Evolutionary conservation across 768 basidiomycete species (phyloP), one percentile per base, ranked within the genome.

Genomic region (Macrolepiota fuliginosa): DNA sequence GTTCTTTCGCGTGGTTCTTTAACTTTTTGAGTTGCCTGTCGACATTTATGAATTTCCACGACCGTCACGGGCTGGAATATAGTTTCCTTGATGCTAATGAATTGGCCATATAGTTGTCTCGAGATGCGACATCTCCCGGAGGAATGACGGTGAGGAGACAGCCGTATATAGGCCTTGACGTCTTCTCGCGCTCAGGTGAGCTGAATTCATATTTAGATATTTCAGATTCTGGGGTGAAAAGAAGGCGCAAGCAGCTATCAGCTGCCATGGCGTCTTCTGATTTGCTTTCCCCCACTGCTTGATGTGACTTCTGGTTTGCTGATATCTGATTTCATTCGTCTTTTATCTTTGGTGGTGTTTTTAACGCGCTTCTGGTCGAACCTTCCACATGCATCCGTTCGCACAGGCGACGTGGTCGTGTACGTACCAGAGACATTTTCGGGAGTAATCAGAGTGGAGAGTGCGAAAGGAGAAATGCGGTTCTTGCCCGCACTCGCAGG

Each of bases 141-240:
- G 24, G 58, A 29, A 70, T 69, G 29, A 65, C 69, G 51, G 62
- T 68, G 56, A 66, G 62, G 56, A 66, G 62, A n/a, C 67, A 69
- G 52, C 78, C 79, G 22, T 74, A 72, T 6, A 70, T 80, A 47
- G 74, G 74, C 24, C 70, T 80, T 11, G 74, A 79, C 55, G 71
- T 74, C 12, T 58, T 66, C 53, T 74, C 74, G 37, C 71, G 71
- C 32, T 68, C 69, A 62, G 79, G 79, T 77, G 56, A 45, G 68
- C 32, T 51, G 56, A 37, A 25, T 35, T 22, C 19, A 50, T 32
- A 25, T 39, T 29, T 52, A 22, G 5, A 17, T 25, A n/a, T 24
- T 25, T 51, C 15, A 19, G 39, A 46, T 19, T 13, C 49, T 62
- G 51, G 36, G 51, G 37, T 12, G 37, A 27, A 53, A 24, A 52